phyloP scores from a whole-genome alignment of 768 basidiomycete genomes.

The Boletales sp. region DNA sequence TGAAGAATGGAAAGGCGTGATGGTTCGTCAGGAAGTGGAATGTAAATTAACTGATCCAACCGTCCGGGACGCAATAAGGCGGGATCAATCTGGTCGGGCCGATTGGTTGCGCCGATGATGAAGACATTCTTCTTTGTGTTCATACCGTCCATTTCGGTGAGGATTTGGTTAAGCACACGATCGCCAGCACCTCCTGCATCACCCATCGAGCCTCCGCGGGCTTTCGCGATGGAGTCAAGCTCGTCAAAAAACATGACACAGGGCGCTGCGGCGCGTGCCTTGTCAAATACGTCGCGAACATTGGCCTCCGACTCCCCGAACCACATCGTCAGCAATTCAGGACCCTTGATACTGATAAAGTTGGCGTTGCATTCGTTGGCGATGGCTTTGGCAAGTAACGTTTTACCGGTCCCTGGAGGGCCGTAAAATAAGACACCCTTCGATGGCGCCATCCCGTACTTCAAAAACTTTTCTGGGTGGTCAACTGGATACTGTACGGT shows the following conservation, averaged over 20 bases:
- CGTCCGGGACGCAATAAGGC: slow-evolving; percentile 95
- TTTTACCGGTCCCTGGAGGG: slow-evolving; percentile 95
- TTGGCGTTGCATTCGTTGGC: slow-evolving; percentile 94
- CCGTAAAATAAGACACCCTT: slow-evolving; percentile 94
- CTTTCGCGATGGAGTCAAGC: slow-evolving; percentile 91
- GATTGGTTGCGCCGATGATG: slow-evolving; percentile 95
- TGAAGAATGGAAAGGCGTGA: slow-evolving; percentile 90
- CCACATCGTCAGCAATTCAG: slow-evolving; percentile 96
- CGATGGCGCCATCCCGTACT: slow-evolving; percentile 99
- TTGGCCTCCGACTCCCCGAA: slow-evolving; percentile 99
- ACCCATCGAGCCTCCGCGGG: slow-evolving; percentile 79
- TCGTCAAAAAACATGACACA: slow-evolving; percentile 98
- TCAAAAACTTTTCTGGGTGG: slow-evolving; percentile 99
- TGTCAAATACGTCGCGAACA: slow-evolving; percentile 88
- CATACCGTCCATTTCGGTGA: slow-evolving; percentile 99
- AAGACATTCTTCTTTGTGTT: slow-evolving; percentile 99
- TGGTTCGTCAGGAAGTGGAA: slow-evolving; percentile 93
- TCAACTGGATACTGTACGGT: slow-evolving; percentile 99
- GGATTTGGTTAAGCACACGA: slow-evolving; percentile 94
- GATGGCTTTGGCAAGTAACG: slow-evolving; percentile 91
- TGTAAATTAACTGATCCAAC: slow-evolving; percentile 99
- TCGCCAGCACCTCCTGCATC: slow-evolving; percentile 97
- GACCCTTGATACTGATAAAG: slow-evolving; percentile 97
- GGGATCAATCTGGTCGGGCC: slow-evolving; percentile 93
- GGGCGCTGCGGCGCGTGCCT: slow-evolving; percentile 86